Percentiles rank a stretch among this genome's conserved stretches.
phyloP scores from a whole-genome alignment of 257 asterid genomes.

The Ophiorrhiza pumila region DNA sequence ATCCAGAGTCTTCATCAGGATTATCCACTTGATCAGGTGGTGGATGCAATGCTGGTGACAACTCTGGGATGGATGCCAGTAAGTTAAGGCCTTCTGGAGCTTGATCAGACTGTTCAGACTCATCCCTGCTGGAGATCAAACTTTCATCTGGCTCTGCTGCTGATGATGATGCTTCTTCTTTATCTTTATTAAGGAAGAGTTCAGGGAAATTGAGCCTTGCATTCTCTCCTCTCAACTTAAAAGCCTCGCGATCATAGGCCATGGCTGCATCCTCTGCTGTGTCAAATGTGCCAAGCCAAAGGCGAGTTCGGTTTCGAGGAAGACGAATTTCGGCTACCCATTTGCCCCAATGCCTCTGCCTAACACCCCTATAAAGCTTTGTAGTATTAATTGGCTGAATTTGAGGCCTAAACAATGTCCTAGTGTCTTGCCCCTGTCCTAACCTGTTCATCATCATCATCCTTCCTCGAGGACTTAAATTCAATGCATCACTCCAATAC shows the following conservation, averaged over 20 bases:
- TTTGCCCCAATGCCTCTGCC: constrained; percentile 98
- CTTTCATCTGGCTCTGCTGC: constrained; percentile 1
- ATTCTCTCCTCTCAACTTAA: constrained; percentile 74
- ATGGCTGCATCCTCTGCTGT: constrained; percentile 93
- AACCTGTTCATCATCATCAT: constrained; percentile 69
- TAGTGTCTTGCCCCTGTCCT: constrained; percentile 39
- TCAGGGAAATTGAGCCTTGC: constrained; percentile 88
- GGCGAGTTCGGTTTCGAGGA: constrained; percentile 80
- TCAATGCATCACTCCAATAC: constrained; percentile 72
- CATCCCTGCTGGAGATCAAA: background rate
- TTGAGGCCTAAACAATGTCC: constrained; percentile 35
- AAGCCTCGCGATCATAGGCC: constrained; percentile 93
- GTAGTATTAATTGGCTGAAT: constrained; percentile 45
- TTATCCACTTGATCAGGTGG: constrained; percentile 14
- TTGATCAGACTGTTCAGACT: constrained; percentile 5
- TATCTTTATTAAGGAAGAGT: constrained; percentile 54
- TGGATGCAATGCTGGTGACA: constrained; percentile 7
- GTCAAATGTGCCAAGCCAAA: constrained; percentile 95
- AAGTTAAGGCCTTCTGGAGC: constrained; percentile 10
- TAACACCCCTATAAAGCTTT: constrained; percentile 81
- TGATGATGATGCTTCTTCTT: constrained; percentile 1
- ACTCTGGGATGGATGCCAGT: constrained; percentile 14
- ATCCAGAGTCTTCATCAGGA: constrained; percentile 29
- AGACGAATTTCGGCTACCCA: constrained; percentile 98
- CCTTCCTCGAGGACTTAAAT: constrained; percentile 70